Evolutionary conservation across 2,329 filamentous ascomycete genomes (phyloP).

Genomic region (Paraphaeosphaeria sporulosa): DNA sequence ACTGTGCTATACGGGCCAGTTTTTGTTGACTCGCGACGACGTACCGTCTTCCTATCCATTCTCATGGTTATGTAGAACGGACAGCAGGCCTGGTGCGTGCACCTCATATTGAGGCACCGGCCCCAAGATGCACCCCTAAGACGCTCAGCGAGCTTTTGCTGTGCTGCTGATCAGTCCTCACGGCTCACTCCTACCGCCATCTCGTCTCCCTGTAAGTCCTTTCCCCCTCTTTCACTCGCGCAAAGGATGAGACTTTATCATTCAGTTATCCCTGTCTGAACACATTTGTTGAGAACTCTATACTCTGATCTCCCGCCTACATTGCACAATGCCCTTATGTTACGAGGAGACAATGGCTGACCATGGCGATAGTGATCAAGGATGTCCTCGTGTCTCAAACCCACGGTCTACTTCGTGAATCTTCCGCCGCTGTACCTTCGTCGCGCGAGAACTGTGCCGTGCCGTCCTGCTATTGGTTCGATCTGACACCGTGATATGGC

Average conservation of each 20-base stretch:
- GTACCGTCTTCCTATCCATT: background rate
- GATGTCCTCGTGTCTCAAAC: constrained; percentile 55
- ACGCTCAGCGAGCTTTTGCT: too few species aligned
- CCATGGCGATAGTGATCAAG: constrained; percentile 76
- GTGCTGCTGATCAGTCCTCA: background rate
- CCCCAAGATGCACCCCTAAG: background rate
- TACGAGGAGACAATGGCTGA: constrained; percentile 39
- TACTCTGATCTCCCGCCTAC: constrained; percentile 77
- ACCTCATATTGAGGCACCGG: background rate
- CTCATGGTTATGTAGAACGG: background rate
- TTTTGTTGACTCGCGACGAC: background rate
- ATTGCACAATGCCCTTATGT: constrained; percentile 23
- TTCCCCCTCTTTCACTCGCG: constrained; percentile 35
- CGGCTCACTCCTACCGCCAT: constrained; percentile 55
- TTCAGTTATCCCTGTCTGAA: constrained; percentile 85
- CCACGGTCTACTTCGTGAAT: background rate
- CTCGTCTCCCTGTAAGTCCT: constrained; percentile 90
- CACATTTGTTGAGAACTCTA: constrained; percentile 79
- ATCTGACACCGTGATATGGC: too few species aligned
- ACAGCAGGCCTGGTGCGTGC: background rate
- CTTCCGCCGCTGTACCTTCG: too few species aligned
- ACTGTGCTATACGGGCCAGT: background rate
- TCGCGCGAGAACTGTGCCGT: too few species aligned
- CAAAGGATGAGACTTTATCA: constrained; percentile 76
- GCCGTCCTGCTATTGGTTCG: too few species aligned